Base-by-base conservation (phyloP, 345 rosid species). In the Geranium rotundifolium region DNA sequence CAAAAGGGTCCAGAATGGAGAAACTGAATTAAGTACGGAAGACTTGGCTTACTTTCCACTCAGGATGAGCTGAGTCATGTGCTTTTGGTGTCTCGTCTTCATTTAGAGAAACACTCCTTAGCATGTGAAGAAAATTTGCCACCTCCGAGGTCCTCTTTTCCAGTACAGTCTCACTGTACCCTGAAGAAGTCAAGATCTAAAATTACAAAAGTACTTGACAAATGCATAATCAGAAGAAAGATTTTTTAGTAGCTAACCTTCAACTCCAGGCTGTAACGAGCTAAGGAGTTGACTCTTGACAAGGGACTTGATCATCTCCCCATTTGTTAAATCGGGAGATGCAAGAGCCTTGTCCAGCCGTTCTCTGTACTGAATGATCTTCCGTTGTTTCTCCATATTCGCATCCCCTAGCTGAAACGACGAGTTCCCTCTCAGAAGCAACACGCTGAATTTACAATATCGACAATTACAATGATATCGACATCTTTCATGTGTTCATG, bases 1-100 rank as follows among this genome's bases (percentile, higher is more conserved):
- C 27, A 23, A 2, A 23, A 23, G 27, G 1, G 27, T 23, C 2
- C 27, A 23, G 27, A 37, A 5, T 4, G 46, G 8, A 46, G 16
- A 46, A 46, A 9, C 10, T 46, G 52, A 46, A 3, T 4, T 4
- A 34, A 1, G 41, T 34, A 37, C 27, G 20, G 34, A n/a, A 64
- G 8, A 34, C 20, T n/a, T 55, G 63, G 54, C 88, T 66, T 85
- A 90, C 99, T 80, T 90, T 88, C 99, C 97, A 88, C 68, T 82
- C 84, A 64, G 79, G 81, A 75, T 62, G 78, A 29, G 91, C 69
- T 19, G 66, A 19, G 30, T 82, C 85, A 19, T 60, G 65, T 63
- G 69, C 75, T 60, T 76, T 81, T 50, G 75, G 65, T 17, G 63
- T 64, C 16, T 73, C 78, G 56, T 66, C 73, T 62, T 76, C 79